Percentiles rank a stretch among this genome's conserved stretches.
Conservation (phyloP, 305 asterid genomes). For the Fraxinus xanthoxyloides region DNA sequence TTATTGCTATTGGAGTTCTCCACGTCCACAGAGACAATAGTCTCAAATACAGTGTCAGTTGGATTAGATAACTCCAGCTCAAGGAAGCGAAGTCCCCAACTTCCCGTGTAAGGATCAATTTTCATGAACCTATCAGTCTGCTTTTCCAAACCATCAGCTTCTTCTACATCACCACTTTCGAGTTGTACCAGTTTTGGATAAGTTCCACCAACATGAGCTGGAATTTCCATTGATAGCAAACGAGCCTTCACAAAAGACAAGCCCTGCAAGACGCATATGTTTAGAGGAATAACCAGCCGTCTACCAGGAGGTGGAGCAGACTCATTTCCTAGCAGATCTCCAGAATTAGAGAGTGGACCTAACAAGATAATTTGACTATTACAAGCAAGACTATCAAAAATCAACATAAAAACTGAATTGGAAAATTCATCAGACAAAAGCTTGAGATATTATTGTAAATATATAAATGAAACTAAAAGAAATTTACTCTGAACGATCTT, state of each 20-base stretch:
- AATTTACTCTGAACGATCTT: not conserved
- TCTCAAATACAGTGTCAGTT: slow-evolving; percentile 91
- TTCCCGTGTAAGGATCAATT: slow-evolving; percentile 95
- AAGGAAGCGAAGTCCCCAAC: slow-evolving; percentile 97
- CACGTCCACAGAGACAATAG: slow-evolving; percentile 76
- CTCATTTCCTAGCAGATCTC: slow-evolving; percentile 37
- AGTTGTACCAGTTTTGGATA: slow-evolving; percentile 33
- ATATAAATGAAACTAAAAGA: not conserved
- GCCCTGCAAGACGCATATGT: slow-evolving; percentile 80
- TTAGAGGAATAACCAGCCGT: slow-evolving; percentile 79
- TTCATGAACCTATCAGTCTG: slow-evolving; percentile 72
- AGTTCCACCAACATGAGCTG: slow-evolving; percentile 77
- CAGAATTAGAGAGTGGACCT: slow-evolving; percentile 54
- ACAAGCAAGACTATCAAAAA: slow-evolving; percentile 16
- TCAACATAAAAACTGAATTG: not conserved
- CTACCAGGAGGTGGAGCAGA: slow-evolving; percentile 80
- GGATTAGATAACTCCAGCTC: slow-evolving; percentile 91
- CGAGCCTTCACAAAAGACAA: slow-evolving; percentile 89
- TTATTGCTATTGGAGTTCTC: slow-evolving; percentile 49
- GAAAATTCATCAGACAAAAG: slow-evolving; percentile 1
- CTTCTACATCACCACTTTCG: slow-evolving; percentile 34
- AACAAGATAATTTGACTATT: slow-evolving; percentile 21
- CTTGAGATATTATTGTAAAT: slow-evolving; percentile 2
- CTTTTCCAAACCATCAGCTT: slow-evolving; percentile 45
- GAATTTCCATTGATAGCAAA: slow-evolving; percentile 93